Percentiles rank a stretch among this genome's conserved stretches.
phyloP scores from a whole-genome alignment of 2,329 filamentous ascomycete genomes.

The Hymenoscyphus salicellus region DNA sequence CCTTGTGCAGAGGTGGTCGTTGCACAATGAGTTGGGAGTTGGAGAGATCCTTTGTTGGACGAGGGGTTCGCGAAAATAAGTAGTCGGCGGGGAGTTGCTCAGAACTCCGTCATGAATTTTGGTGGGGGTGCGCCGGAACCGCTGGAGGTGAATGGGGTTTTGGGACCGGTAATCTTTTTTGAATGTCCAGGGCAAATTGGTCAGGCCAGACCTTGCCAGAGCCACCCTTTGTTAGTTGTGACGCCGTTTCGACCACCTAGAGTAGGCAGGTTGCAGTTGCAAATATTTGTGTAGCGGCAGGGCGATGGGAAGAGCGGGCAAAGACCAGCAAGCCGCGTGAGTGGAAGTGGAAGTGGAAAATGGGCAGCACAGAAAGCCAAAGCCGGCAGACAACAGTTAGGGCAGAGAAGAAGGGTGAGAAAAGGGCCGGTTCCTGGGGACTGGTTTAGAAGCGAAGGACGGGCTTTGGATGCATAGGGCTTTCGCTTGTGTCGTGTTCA shows the following conservation, averaged over 20 bases:
- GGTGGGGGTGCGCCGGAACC: slow-evolving; percentile 9
- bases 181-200: background rate
- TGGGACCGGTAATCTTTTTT: background rate
- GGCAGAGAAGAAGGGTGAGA: background rate
- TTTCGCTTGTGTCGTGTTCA: background rate
- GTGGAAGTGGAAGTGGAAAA: background rate
- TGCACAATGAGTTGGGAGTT: slow-evolving; percentile 20
- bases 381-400: background rate
- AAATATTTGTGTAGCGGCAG: background rate
- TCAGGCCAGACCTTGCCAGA: background rate
- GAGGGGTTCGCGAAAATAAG: slow-evolving; percentile 20
- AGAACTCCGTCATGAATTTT: slow-evolving; percentile 28
- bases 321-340: background rate
- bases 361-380: background rate
- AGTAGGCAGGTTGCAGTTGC: background rate
- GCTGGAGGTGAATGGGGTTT: background rate
- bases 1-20: slow-evolving; percentile 17
- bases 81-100: background rate
- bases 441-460: background rate
- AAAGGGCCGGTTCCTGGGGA: background rate
- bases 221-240: background rate
- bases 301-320: background rate
- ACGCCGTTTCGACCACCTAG: background rate
- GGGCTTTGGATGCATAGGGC: background rate
- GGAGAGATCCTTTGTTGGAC: slow-evolving; percentile 19